Conservation (phyloP, 306 rosid species). For the Comarum palustre region DNA sequence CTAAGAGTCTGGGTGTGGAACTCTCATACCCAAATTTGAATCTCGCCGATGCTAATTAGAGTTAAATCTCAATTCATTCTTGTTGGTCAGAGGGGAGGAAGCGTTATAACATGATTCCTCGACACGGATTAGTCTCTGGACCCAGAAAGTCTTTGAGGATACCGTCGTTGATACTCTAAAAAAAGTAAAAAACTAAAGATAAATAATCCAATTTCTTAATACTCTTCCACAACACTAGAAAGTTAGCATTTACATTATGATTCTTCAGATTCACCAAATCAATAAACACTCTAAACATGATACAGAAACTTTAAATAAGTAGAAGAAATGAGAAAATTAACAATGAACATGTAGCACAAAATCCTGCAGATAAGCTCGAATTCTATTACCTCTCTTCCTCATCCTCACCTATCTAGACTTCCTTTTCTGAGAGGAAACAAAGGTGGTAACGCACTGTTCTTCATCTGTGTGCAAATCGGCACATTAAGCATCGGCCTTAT, state of each 20-base stretch:
- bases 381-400: not conserved
- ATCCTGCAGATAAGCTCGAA: constrained; percentile 24
- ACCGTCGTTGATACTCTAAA: no score
- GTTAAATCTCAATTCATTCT: no score
- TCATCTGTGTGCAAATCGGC: constrained; percentile 85
- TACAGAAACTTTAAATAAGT: constrained; percentile 30
- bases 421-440: constrained; percentile 85
- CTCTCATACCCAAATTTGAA: no score
- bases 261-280: constrained; percentile 54
- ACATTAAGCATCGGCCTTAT: constrained; percentile 94
- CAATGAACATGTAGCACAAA: constrained; percentile 45
- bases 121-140: no score
- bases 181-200: constrained; percentile 22
- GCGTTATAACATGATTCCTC: no score
- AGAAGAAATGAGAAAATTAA: constrained; percentile 13
- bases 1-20: no score
- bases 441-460: constrained; percentile 78
- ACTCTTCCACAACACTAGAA: constrained; percentile 41
- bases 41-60: no score
- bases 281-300: constrained; percentile 48
- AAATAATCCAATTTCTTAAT: constrained; percentile 21
- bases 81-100: no score
- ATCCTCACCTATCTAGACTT: constrained; percentile 60
- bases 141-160: no score
- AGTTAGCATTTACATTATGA: constrained; percentile 79